phyloP scores from a whole-genome alignment of 345 rosid species.

The Turnera subulata region DNA sequence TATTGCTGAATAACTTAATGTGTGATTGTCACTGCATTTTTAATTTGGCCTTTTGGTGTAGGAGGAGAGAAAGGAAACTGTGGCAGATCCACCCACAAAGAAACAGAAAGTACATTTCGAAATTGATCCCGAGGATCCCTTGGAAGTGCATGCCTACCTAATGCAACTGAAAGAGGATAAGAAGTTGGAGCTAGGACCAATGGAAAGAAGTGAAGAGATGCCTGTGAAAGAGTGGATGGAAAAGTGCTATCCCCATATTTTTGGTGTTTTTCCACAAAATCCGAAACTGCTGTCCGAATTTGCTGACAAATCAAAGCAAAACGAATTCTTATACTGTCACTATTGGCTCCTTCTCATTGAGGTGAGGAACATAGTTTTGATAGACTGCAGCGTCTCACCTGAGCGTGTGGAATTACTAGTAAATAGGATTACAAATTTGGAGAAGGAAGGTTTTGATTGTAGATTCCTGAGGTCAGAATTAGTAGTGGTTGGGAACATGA shows the following conservation, averaged over 20 bases:
- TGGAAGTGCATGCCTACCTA: conserved; percentile 27
- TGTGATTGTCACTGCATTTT: neutral
- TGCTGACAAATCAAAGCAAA: conserved; percentile 12
- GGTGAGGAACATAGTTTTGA: conserved; percentile 20
- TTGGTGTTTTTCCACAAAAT: conserved; percentile 26
- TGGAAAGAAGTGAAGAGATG: conserved; percentile 17
- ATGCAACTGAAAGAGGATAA: conserved; percentile 26
- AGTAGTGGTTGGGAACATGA: conserved; percentile 17
- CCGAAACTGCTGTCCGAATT: conserved; percentile 10
- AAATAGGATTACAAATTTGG: conserved; percentile 19
- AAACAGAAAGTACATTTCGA: conserved; percentile 15
- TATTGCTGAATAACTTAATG: neutral
- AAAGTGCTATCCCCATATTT: conserved; percentile 20
- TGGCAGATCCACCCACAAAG: conserved; percentile 15
- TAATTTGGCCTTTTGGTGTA: neutral
- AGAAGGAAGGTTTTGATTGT: conserved; percentile 29
- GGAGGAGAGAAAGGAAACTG: conserved; percentile 14
- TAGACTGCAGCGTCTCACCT: conserved; percentile 22
- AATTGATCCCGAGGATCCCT: conserved; percentile 24
- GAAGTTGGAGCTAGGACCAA: conserved; percentile 23
- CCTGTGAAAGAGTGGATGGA: conserved; percentile 32
- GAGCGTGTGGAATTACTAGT: conserved; percentile 19
- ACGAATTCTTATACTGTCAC: conserved; percentile 15
- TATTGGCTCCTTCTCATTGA: conserved; percentile 28
- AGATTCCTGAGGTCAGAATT: conserved; percentile 29